Base-by-base conservation (phyloP, 441 rosid genomes). In the Syzygium syzygioides region DNA sequence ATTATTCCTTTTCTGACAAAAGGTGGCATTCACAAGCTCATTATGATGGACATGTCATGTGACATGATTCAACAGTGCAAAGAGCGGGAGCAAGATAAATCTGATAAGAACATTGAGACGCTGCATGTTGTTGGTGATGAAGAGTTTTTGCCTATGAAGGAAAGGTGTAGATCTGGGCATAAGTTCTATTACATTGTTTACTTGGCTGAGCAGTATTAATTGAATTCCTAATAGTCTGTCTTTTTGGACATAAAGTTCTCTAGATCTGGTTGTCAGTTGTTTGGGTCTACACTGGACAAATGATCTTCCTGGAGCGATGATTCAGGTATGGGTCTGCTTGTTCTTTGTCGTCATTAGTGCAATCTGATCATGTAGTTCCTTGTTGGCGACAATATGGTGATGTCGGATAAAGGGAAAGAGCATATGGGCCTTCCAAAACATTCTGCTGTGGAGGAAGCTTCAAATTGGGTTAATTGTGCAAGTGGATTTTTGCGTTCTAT, bases 251-350 rank as follows among this genome's bases (percentile, higher is more conserved):
- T 86, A 88, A 95, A 98, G 99, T 92, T 98, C 99, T 30, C 92
- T 97, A 91, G 99, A 98, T 94, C 91, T 97, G 94, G 94, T 96
- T 87, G 93, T 98, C 88, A 97, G 98, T 91, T 96, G 98, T 89
- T 91, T 98, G 93, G 99, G 99, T 88, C 98, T 98, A 86, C 99
- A 98, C 60, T 98, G 99, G 99, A 96, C 99, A 83, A 98, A 98
- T 92, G 99, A 98, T 94, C 99, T 98, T 91, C 99, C 98, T 34
- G 99, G 99, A 88, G 94, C 99, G 89, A 95, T 98, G 99, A 97
- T 96, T 88, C 99, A 98, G 97, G 99, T 96, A 86, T 85, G 86
- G 86, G 30, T 41, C 86, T 55, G 87, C 60, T 76, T 87, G 64
- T 48, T 48, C 85, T 48, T 59, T 57, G 37, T 55, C 30, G 66